Conservation (phyloP, 257 asterid species). For the Penstemon barbatus region DNA sequence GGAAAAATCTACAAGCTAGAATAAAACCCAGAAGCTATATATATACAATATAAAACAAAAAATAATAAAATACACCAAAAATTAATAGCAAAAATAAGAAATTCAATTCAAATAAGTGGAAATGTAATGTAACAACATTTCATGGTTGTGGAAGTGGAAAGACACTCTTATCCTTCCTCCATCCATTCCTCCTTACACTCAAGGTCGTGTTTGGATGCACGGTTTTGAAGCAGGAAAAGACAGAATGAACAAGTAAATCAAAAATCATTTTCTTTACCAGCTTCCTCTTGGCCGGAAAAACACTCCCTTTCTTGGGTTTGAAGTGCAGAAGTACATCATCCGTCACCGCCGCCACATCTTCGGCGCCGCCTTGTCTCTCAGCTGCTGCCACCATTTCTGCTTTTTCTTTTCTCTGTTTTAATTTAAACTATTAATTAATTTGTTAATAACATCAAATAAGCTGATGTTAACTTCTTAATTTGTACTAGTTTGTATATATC, state of each 20-base stretch:
- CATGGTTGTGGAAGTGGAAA: slow-evolving; percentile 17
- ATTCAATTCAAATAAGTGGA: not conserved
- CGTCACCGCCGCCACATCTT: not conserved
- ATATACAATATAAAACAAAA: not conserved
- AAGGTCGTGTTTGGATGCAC: slow-evolving; percentile 18
- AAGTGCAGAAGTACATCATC: not conserved
- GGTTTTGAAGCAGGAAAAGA: slow-evolving; percentile 12
- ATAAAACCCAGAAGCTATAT: too few relatives aligned
- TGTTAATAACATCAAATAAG: too few relatives aligned
- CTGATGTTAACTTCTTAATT: too few relatives aligned
- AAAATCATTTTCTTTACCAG: slow-evolving; percentile 39
- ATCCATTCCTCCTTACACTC: not conserved
- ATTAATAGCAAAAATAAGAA: not conserved
- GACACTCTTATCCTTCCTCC: not conserved
- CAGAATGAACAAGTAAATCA: slow-evolving; percentile 19
- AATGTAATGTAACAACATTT: not conserved
- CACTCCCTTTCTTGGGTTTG: slow-evolving; percentile 37
- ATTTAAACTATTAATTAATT: too few relatives aligned
- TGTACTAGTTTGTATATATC: too few relatives aligned
- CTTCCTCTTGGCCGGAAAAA: slow-evolving; percentile 42
- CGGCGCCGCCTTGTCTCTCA: not conserved
- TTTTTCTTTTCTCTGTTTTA: too few relatives aligned
- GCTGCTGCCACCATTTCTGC: too few relatives aligned
- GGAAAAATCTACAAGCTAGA: too few relatives aligned
- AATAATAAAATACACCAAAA: not conserved